A percentile compares a stretch with the other conserved stretches of the same genome.
Conservation (phyloP, 2,329 filamentous ascomycete species). For the Atkinsonella texensis region DNA sequence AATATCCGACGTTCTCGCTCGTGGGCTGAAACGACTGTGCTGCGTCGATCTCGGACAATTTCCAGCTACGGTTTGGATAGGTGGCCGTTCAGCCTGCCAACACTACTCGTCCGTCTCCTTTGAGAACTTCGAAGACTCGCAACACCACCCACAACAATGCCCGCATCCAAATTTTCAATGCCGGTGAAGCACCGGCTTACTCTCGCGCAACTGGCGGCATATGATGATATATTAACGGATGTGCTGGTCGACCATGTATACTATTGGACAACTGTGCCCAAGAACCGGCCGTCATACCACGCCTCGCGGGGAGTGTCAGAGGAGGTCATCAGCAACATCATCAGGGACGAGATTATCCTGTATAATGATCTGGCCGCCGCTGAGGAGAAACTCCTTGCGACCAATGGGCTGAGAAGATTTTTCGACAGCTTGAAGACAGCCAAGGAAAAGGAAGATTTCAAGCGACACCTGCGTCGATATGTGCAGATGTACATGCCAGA, state of each 20-base stretch:
- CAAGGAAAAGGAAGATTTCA: slow-evolving; percentile 78
- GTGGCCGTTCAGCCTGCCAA: neutral
- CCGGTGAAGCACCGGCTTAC: slow-evolving; percentile 59
- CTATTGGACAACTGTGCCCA: slow-evolving; percentile 94
- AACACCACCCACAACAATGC: slow-evolving; percentile 15
- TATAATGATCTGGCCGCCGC: slow-evolving; percentile 59
- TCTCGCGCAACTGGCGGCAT: slow-evolving; percentile 74
- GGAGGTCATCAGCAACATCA: slow-evolving; percentile 47
- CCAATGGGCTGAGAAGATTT: slow-evolving; percentile 65
- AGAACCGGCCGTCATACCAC: slow-evolving; percentile 80
- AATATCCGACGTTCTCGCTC: neutral
- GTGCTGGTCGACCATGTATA: slow-evolving; percentile 89
- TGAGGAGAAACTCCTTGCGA: slow-evolving; percentile 58
- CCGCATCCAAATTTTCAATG: slow-evolving; percentile 22
- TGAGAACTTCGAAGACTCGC: neutral
- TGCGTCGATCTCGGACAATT: neutral
- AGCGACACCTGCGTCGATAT: slow-evolving; percentile 76
- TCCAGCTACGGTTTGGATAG: neutral
- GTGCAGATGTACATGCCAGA: slow-evolving; percentile 87
- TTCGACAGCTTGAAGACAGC: slow-evolving; percentile 53
- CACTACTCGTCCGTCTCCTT: neutral
- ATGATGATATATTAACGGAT: slow-evolving; percentile 94
- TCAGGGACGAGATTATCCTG: slow-evolving; percentile 58
- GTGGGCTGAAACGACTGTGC: neutral
- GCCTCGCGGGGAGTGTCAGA: slow-evolving; percentile 67